A percentile compares a stretch with the other conserved stretches of the same genome.
phyloP scores from a whole-genome alignment of 2,329 filamentous ascomycete genomes.

The Arachnopeziza araneosa region DNA sequence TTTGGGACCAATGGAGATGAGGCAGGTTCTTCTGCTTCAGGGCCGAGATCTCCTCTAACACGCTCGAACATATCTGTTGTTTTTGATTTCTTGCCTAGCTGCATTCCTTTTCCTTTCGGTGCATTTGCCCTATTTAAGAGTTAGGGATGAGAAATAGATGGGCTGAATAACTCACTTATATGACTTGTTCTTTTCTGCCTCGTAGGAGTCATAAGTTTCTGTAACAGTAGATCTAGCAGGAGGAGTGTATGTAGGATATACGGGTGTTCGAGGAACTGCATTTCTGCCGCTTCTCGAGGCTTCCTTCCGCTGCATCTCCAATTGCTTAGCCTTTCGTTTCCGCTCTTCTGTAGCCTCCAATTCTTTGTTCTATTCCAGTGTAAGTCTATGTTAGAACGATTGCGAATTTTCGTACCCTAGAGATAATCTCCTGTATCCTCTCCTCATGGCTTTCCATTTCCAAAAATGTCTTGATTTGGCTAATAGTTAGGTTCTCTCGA shows the following conservation, averaged over 20 bases:
- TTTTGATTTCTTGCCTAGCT: slow-evolving; percentile 97
- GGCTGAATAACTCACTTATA: slow-evolving; percentile 56
- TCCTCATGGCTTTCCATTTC: slow-evolving; percentile 99
- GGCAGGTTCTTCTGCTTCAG: slow-evolving; percentile 67
- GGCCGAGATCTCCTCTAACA: slow-evolving; percentile 85
- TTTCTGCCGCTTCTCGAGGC: slow-evolving; percentile 70
- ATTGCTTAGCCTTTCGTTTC: slow-evolving; percentile 96
- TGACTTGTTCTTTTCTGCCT: slow-evolving; percentile 94
- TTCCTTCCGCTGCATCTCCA: slow-evolving; percentile 98
- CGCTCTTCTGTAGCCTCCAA: slow-evolving; percentile 96
- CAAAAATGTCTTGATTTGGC: slow-evolving; percentile 97
- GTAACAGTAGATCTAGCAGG: slow-evolving; percentile 66
- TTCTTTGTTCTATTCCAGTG: slow-evolving; percentile 78
- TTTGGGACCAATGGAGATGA: slow-evolving; percentile 58
- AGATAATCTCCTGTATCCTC: slow-evolving; percentile 97
- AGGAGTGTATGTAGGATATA: slow-evolving; percentile 85
- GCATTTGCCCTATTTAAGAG: slow-evolving; percentile 48
- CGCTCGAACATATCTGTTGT: slow-evolving; percentile 96
- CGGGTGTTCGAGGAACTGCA: slow-evolving; percentile 65
- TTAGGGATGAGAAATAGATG: not conserved
- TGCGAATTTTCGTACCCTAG: slow-evolving; percentile 53
- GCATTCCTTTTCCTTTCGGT: slow-evolving; percentile 95
- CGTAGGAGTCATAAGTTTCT: slow-evolving; percentile 88
- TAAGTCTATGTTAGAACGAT: slow-evolving; percentile 21
- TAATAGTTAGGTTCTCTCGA: slow-evolving; percentile 90